A percentile compares a stretch with the other conserved stretches of the same genome.
Evolutionary conservation across 1,284 basidiomycete species (phyloP).

Genomic region (Papiliotrema terrestris): DNA sequence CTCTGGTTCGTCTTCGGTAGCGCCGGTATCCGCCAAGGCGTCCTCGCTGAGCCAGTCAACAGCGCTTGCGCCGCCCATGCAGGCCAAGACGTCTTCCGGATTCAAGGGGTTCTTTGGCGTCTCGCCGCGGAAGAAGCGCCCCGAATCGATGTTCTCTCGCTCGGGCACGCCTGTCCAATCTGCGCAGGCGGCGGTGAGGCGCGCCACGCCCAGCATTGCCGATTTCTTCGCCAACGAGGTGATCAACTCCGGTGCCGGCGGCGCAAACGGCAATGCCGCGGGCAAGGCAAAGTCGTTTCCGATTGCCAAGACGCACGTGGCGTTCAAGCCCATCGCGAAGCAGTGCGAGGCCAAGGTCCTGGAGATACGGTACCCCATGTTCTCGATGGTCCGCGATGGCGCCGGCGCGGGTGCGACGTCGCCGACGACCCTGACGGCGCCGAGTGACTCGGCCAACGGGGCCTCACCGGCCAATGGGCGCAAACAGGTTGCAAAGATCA

Average conservation of each 20-base stretch:
- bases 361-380: slow-evolving; percentile 79
- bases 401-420: slow-evolving; percentile 53
- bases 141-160: slow-evolving; percentile 18
- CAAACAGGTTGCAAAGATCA: slow-evolving; percentile 66
- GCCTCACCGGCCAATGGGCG: slow-evolving; percentile 33
- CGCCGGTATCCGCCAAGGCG: slow-evolving; percentile 10
- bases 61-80: slow-evolving; percentile 20
- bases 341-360: slow-evolving; percentile 78
- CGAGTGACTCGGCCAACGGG: slow-evolving; percentile 40
- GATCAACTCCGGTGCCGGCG: background rate
- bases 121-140: slow-evolving; percentile 62
- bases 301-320: slow-evolving; percentile 73
- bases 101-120: slow-evolving; percentile 64
- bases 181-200: slow-evolving; percentile 31
- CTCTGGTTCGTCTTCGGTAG: no score
- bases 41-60: slow-evolving; percentile 43
- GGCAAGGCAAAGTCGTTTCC: slow-evolving; percentile 45
- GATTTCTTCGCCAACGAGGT: slow-evolving; percentile 62
- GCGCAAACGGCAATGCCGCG: no score
- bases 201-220: slow-evolving; percentile 58
- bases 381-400: slow-evolving; percentile 55
- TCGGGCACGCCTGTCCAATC: slow-evolving; percentile 19
- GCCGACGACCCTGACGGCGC: no score
- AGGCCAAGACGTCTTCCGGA: slow-evolving; percentile 54
- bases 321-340: slow-evolving; percentile 75